Evolutionary conservation across 768 basidiomycete genomes (phyloP), one percentile per base, ranked within the genome.

Genomic region (Dioszegia hungarica): DNA sequence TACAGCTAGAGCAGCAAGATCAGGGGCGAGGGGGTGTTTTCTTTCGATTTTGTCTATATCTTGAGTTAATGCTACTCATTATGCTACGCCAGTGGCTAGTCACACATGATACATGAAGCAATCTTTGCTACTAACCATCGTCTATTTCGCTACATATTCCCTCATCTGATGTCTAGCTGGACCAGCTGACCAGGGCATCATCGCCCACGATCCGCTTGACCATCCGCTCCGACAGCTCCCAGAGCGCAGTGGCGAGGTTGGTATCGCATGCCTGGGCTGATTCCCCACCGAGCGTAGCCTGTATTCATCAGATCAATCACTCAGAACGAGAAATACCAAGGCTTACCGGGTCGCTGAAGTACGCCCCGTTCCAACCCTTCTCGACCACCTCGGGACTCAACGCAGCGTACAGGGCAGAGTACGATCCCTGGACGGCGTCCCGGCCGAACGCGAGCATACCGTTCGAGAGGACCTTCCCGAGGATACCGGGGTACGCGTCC

Each of bases 281-380:
- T 63, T 72, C 70, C 49, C 66, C 66, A 19, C 73, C 73, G 11
- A 56, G 52, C 52, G 41, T 29, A 20, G n/a, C 47, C 47, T 49
- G 44, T 12, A 45, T 22, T 19, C 11, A 36, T 53, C 38, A 53
- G 51, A 20, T 4, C 5, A 24, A 3, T 29, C 6, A 11, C 47
- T 3, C 29, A 29, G 20, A 24, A 45, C 19, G 14, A 46, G 51
- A 28, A 29, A 14, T 34, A 12, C 20, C 25, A 50, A 10, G 37
- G 15, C 66, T 62, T 19, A 60, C 65, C 9, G 67, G 67, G 46
- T 72, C 73, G 33, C 59, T 62, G 54, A 75, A 59, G 63, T 75
- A 75, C 46, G 31, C 53, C 8, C 68, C 73, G 65, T 75, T 70
- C 50, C 33, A 66, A 17, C 64, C 58, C 39, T 75, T 75, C 54